These are phyloP conservation scores for Pinguiococcus pyrenoidosus DNA, from an alignment of 108 stramenopile genomes.

Conservation along the genomic window DNA sequence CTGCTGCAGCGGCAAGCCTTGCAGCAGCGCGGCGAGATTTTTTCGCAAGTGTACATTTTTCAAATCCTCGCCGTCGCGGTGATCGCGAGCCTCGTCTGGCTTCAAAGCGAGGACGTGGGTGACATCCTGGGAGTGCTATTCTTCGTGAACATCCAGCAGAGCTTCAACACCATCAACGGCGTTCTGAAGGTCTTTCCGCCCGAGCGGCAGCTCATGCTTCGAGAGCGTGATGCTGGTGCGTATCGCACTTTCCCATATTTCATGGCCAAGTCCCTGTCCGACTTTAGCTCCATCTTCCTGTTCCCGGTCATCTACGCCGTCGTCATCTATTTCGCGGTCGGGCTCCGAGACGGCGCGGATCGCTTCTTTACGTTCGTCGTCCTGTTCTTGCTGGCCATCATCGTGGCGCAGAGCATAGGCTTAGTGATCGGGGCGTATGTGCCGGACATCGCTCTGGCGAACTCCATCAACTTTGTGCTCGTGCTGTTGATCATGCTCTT, in stretches of 20 bases:
- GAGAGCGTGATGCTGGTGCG: slow-evolving; percentile 29
- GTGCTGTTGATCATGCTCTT: slow-evolving; percentile 17
- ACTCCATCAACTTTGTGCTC: slow-evolving; percentile 13
- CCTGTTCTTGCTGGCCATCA: slow-evolving; percentile 10
- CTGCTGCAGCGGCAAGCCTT: slow-evolving; percentile 14
- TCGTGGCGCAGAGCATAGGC: slow-evolving; percentile 21
- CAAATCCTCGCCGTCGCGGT: slow-evolving; percentile 13
- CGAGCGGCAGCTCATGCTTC: slow-evolving; percentile 33
- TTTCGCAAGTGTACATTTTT: slow-evolving; percentile 8
- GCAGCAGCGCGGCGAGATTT: slow-evolving; percentile 16
- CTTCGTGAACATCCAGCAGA: slow-evolving; percentile 21
- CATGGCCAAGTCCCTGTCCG: slow-evolving; percentile 30
- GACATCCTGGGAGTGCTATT: slow-evolving; percentile 16
- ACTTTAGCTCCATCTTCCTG: slow-evolving; percentile 11
- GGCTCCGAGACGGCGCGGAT: slow-evolving; percentile 6
- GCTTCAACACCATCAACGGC: slow-evolving; percentile 13
- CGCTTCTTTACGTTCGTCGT: slow-evolving; percentile 9
- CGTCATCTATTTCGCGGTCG: slow-evolving; percentile 28
- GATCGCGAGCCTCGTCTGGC: slow-evolving; percentile 18
- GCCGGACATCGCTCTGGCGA: slow-evolving; percentile 10
- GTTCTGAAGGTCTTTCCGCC: slow-evolving; percentile 24
- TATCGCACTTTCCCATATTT: slow-evolving; percentile 32
- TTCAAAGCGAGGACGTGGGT: slow-evolving; percentile 4
- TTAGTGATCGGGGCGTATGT: slow-evolving; percentile 11
- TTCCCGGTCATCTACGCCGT: slow-evolving; percentile 22